Percentiles rank a stretch among this genome's conserved stretches.
Conservation (phyloP, 148 eudicot species). For the Tetragonia tetragonoides region DNA sequence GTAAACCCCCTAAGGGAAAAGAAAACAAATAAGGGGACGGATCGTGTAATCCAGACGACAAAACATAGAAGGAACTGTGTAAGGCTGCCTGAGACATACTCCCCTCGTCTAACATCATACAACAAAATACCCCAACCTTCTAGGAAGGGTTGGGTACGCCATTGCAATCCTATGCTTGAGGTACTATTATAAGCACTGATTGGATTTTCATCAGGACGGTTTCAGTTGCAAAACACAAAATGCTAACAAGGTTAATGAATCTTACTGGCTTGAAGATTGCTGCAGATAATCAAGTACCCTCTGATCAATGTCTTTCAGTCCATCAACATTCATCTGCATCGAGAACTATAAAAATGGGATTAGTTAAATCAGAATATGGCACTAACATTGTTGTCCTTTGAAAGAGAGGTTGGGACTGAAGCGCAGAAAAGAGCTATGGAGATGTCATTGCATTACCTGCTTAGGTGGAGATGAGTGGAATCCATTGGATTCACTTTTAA, state of each 20-base stretch:
- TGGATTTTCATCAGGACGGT: background rate
- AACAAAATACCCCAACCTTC: no score
- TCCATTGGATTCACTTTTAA: constrained; percentile 47
- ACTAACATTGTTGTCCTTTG: background rate
- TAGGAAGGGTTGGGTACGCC: no score
- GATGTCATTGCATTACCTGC: constrained; percentile 36
- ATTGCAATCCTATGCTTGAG: no score
- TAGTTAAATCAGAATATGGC: background rate
- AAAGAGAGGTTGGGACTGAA: background rate
- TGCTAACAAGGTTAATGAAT: constrained; percentile 2
- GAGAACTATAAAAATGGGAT: constrained; percentile 35
- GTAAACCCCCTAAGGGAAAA: background rate
- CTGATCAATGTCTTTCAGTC: constrained; percentile 65
- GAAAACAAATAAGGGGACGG: no score
- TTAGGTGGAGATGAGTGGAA: constrained; percentile 49
- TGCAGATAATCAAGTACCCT: constrained; percentile 65
- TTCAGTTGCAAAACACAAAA: background rate
- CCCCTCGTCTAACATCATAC: no score
- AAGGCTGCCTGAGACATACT: no score
- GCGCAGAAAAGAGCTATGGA: background rate
- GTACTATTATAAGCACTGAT: no score
- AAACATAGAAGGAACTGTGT: no score
- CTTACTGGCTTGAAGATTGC: constrained; percentile 69
- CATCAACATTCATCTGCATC: constrained; percentile 60
- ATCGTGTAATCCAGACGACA: no score